These are phyloP conservation scores for Colletotrichum navitas DNA, from an alignment of 2,329 filamentous ascomycete species.

Conservation along the genomic window DNA sequence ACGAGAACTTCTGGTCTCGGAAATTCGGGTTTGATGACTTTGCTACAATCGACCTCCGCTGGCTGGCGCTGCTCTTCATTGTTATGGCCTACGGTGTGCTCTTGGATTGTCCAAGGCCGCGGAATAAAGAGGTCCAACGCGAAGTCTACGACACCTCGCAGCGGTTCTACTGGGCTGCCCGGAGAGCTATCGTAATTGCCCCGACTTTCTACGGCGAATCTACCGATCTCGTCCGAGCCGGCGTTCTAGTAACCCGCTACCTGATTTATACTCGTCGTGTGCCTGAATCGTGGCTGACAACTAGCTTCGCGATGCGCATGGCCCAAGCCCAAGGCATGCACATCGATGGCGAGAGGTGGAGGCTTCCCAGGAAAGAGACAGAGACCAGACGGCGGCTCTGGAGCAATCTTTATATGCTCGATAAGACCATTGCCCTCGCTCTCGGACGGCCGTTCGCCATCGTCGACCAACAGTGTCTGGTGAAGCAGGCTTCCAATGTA, in stretches of 20 bases:
- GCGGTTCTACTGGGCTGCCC: constrained; percentile 56
- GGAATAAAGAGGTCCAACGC: constrained; percentile 51
- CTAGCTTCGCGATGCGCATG: constrained; percentile 58
- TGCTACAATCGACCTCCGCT: constrained; percentile 54
- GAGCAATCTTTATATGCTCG: constrained; percentile 55
- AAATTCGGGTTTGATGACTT: constrained; percentile 57
- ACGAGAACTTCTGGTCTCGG: constrained; percentile 54
- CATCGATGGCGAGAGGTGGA: constrained; percentile 56
- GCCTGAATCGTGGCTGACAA: constrained; percentile 56
- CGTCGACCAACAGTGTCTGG: constrained; percentile 54
- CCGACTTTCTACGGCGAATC: constrained; percentile 58
- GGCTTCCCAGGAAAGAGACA: constrained; percentile 51
- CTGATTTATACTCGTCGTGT: constrained; percentile 54
- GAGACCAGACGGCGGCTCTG: constrained; percentile 55
- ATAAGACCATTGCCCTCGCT: constrained; percentile 55
- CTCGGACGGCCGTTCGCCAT: constrained; percentile 56
- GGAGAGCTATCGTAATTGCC: constrained; percentile 55
- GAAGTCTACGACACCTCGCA: constrained; percentile 54
- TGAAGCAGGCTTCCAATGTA: constrained; percentile 53
- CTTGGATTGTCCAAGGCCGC: constrained; percentile 50
- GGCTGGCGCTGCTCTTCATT: constrained; percentile 57
- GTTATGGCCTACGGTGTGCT: constrained; percentile 55
- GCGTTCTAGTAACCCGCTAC: constrained; percentile 55
- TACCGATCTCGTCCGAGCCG: constrained; percentile 55
- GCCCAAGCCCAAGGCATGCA: constrained; percentile 59